Evolutionary conservation across 2,329 filamentous ascomycete genomes (phyloP), one percentile per base, ranked within the genome.

Genomic region (Alternaria arborescens): DNA sequence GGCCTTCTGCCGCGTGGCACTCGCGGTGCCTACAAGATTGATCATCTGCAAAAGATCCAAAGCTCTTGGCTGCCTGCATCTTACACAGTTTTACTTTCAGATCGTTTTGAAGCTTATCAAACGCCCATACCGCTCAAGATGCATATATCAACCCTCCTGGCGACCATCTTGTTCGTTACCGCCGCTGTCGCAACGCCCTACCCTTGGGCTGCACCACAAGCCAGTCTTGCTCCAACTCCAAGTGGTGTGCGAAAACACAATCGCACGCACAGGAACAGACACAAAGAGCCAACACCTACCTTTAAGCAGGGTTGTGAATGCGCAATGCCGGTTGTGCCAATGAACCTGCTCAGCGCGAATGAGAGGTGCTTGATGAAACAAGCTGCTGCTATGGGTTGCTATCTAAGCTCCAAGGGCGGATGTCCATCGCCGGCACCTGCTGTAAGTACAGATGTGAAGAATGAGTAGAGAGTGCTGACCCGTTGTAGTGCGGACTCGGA

Each of bases 291-390:
- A 2, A 74, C 70, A 7, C 73, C 73, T 3, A 68, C 61, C 1
- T 76, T 76, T 58, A 71, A 70, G 43, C 22, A 48, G 14, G 24
- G 36, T 12, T 76, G 73, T 50, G 60, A 72, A 11, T 76, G 72
- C 47, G 22, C 55, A 8, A 66, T 66, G 54, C 70, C 73, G 1
- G 58, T 76, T 32, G 60, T 76, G 12, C 73, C 73, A 2, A 55
- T 65, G 34, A 65, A 72, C 47, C 34, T 69, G 58, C 61, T 76
- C 43, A 67, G 54, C 22, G 55, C 58, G 14, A 64, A 66, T 8
- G 71, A 76, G 65, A 65, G 52, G 53, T 69, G 66, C 52, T 53
- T 64, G 46, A 65, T 69, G 62, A 58, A 67, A 18, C 57, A 64
- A 40, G 60, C 66, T 8, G 56, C 62, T 16, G 51, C 56, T 4